Percentiles rank a stretch among this genome's conserved stretches.
Conservation (phyloP, 2,329 filamentous ascomycete genomes). For the Polytolypa hystricis region DNA sequence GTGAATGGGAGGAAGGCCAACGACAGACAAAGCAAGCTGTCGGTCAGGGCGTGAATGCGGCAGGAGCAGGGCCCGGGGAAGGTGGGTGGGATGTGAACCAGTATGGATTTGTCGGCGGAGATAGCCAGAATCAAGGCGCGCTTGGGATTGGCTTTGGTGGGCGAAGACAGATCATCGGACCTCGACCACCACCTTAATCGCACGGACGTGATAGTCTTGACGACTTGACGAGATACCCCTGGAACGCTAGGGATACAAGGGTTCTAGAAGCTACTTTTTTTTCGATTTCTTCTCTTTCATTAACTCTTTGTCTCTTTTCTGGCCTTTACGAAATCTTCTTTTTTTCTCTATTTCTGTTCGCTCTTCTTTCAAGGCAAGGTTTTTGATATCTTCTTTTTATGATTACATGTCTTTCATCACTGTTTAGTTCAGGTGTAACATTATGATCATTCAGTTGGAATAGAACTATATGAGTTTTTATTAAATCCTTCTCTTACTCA, state of each 20-base stretch:
- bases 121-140: slow-evolving; percentile 48
- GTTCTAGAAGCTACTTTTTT: neutral
- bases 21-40: slow-evolving; percentile 38
- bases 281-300: neutral
- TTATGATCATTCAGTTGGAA: too few species aligned
- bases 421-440: too few species aligned
- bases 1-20: slow-evolving; percentile 54
- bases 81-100: slow-evolving; percentile 52
- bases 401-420: too few species aligned
- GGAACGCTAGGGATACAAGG: too few species aligned
- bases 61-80: slow-evolving; percentile 38
- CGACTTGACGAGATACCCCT: too few species aligned
- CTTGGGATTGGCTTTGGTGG: slow-evolving; percentile 41
- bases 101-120: slow-evolving; percentile 53
- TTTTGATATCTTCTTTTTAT: too few species aligned
- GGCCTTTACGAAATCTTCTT: too few species aligned
- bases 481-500: too few species aligned
- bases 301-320: neutral
- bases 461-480: too few species aligned
- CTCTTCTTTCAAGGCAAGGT: too few species aligned
- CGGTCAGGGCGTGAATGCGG: slow-evolving; percentile 32
- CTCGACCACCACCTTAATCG: slow-evolving; percentile 39
- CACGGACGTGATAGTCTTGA: too few species aligned
- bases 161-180: slow-evolving; percentile 52
- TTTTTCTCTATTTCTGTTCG: too few species aligned